Conservation (phyloP, 805 yeast genomes). For the Clavispora santaluciae region DNA sequence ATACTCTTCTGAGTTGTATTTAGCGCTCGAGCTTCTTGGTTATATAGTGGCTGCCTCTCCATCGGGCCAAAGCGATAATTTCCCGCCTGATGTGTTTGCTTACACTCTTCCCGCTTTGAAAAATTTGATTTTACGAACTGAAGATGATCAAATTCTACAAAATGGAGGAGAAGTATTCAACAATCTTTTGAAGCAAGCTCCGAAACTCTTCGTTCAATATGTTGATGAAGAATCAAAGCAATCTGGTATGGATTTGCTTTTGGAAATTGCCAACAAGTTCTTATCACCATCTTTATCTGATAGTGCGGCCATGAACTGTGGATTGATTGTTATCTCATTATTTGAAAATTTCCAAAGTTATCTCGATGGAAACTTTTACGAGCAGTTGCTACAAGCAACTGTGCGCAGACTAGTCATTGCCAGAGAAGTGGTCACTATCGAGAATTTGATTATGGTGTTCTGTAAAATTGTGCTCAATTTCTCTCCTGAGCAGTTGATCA, state of each 20-base stretch:
- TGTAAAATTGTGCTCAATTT: conserved; percentile 64
- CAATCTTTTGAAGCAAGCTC: conserved; percentile 45
- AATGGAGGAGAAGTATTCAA: conserved; percentile 71
- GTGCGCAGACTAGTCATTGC: conserved; percentile 63
- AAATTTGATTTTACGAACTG: conserved; percentile 38
- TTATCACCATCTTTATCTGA: conserved; percentile 71
- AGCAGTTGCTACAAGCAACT: conserved; percentile 68
- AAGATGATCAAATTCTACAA: conserved; percentile 77
- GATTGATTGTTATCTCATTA: conserved; percentile 56
- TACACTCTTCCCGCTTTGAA: conserved; percentile 41
- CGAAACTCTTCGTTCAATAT: conserved; percentile 29
- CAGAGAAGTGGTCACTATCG: conserved; percentile 66
- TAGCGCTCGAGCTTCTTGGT: conserved; percentile 54
- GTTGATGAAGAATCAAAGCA: conserved; percentile 27
- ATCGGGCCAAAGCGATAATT: conserved; percentile 8
- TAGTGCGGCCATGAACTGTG: conserved; percentile 77
- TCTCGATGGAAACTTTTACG: conserved; percentile 37
- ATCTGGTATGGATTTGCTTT: conserved; percentile 51
- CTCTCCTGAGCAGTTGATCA: conserved; percentile 53
- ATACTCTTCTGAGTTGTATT: conserved; percentile 56
- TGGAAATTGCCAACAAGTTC: conserved; percentile 62
- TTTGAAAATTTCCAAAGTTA: conserved; percentile 45
- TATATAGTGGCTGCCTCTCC: conserved; percentile 47
- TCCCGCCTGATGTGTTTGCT: conserved; percentile 39
- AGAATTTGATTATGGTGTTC: conserved; percentile 70